Evolutionary conservation across 371 early-diverging fungal genomes (phyloP), one percentile per base, ranked within the genome.

Genomic region (Syncephalastrum contaminatum): DNA sequence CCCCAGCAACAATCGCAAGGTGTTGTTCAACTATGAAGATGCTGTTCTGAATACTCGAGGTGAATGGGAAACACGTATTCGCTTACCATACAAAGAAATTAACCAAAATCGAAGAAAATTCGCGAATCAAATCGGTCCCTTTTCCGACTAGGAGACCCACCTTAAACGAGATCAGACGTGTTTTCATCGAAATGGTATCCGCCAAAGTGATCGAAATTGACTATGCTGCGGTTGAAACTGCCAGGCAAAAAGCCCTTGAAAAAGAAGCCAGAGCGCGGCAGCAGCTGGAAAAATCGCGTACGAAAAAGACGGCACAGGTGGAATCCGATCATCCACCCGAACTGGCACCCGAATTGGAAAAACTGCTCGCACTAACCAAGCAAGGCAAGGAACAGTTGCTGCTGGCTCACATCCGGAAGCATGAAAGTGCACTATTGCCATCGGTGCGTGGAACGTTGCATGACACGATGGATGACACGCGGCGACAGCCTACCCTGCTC

Each of bases 121-220:
- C 72, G 2, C 70, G 83, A 1, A 69, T 93, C 24, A 71, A 86
- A 6, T 77, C 82, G 3, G 78, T 93, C 48, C 96, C 96, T 0
- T 87, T 89, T 60, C 76, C 86, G 4, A 92, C 92, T 4, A 68
- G 82, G 15, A 77, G 96, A 8, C 95, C 96, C 1, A 80, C 88
- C 4, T 62, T 87, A 6, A 67, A 69, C 20, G 90, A 89, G 60
- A 49, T 88, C n/a, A 70, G 69, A 40, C 72, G 88, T 16, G 76
- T 75, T 0, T 75, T 63, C 41, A 20, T 61, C 0, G 80, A 80
- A 48, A 53, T 91, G 6, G 72, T 74, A 0, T 81, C 81, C 8
- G 64, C 88, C 14, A 79, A 86, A 48, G 59, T 82, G 1, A 66
- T 77, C 4, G 67, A 76, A 25, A 41, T 81, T 16, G 82, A 80